phyloP scores from a whole-genome alignment of 192 early-diverging fungal species.

The Piromyces finnis region DNA sequence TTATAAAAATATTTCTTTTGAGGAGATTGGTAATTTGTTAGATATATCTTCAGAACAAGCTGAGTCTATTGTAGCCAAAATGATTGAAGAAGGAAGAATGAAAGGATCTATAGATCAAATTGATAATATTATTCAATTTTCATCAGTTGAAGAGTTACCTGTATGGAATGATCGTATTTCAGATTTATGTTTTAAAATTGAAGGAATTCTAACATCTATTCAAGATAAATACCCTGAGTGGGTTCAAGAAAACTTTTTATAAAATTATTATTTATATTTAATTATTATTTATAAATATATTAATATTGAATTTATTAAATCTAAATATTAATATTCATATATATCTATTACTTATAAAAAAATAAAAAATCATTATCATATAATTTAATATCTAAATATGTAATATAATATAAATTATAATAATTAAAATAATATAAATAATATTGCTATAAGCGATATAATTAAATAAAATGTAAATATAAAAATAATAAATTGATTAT shows the following conservation, averaged over 20 bases:
- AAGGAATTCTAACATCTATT: neutral
- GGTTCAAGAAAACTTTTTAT: neutral
- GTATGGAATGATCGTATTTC: constrained; percentile 23
- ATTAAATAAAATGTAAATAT: no score
- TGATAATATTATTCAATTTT: constrained; percentile 64
- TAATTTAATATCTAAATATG: no score
- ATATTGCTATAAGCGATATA: no score
- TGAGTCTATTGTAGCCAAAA: constrained; percentile 62
- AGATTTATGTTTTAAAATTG: constrained; percentile 27
- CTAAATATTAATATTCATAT: no score
- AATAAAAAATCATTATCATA: no score
- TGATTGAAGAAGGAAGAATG: constrained; percentile 84
- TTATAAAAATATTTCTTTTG: constrained; percentile 83
- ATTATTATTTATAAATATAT: no score
- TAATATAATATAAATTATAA: no score
- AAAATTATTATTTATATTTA: neutral
- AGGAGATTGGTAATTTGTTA: constrained; percentile 60
- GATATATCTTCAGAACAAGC: constrained; percentile 62
- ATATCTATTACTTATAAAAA: no score
- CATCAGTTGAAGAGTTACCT: neutral
- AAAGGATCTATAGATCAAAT: constrained; percentile 84
- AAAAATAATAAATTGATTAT: no score
- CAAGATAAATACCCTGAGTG: neutral
- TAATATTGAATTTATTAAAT: no score
- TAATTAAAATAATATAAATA: no score